Percentiles rank a stretch among this genome's conserved stretches.
These are phyloP conservation scores for Pholiota conissans DNA, from an alignment of 768 basidiomycete species.

Conservation along the genomic window DNA sequence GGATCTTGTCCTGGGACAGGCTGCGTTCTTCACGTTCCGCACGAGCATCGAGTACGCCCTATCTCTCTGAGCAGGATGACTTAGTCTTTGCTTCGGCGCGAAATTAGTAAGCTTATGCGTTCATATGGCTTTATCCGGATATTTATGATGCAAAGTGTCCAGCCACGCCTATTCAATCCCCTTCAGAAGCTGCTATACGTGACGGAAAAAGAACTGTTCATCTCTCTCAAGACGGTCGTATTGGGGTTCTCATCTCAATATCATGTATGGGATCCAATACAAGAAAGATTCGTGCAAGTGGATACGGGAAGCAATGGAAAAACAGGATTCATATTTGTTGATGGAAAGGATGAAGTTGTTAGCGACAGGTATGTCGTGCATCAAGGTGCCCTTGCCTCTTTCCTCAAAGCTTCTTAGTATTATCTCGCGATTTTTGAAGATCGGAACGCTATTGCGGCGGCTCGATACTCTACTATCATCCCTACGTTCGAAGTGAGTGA, in stretches of 20 bases:
- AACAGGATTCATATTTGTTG: constrained; percentile 42
- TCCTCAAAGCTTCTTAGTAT: constrained; percentile 40
- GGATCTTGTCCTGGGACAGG: constrained; percentile 65
- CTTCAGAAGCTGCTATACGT: constrained; percentile 41
- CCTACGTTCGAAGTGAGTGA: constrained; percentile 50
- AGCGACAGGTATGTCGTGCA: constrained; percentile 49
- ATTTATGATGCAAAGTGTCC: constrained; percentile 38
- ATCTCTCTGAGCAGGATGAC: constrained; percentile 68
- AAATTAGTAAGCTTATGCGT: constrained; percentile 48
- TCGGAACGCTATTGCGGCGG: constrained; percentile 69
- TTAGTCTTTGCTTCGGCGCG: constrained; percentile 55
- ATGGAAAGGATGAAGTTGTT: constrained; percentile 56
- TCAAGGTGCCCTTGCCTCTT: background rate
- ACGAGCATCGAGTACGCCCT: constrained; percentile 43
- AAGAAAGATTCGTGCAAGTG: constrained; percentile 58
- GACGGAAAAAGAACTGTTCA: constrained; percentile 46
- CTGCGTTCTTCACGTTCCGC: constrained; percentile 35
- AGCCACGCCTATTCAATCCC: constrained; percentile 43
- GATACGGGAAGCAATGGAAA: constrained; percentile 31
- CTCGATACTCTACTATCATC: constrained; percentile 53
- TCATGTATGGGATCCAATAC: constrained; percentile 58
- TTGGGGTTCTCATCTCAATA: constrained; percentile 69
- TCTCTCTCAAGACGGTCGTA: constrained; percentile 54
- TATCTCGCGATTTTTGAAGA: constrained; percentile 58
- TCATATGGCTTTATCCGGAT: background rate